Evolutionary conservation across 1,284 basidiomycete genomes (phyloP), one percentile per base, ranked within the genome.

Genomic region (Papiliotrema flavescens): DNA sequence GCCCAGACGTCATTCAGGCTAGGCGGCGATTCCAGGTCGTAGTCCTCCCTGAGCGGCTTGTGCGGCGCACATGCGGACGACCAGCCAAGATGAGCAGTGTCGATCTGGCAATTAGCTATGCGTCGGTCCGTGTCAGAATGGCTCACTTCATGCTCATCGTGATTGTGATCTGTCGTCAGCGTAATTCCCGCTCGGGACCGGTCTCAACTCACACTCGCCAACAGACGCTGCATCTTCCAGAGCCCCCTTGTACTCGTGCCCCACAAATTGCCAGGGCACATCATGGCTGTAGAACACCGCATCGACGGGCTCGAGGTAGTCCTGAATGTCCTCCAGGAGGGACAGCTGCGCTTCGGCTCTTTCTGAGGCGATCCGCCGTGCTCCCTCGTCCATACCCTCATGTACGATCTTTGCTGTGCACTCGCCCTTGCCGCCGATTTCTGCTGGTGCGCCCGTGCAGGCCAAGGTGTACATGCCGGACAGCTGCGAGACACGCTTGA

Each of bases 231-330:
- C 61, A 44, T 74, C 71, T 39, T 66, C 62, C 37, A 74, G 44
- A 0, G 66, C 61, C 9, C 57, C 46, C 60, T 62, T 71, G 51
- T 69, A 70, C 59, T 73, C 71, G 55, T 75, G 65, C 7, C 71
- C 73, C 7, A 71, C 67, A 59, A 76, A 73, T 49, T 76, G 73
- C 64, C 67, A 73, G 7, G 74, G 74, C 17, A 63, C 70, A 60
- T 76, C 74, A 57, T 74, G 69, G 45, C 61, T 64, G 49, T 66
- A 73, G 45, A 73, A 71, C 13, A 69, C 66, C 20, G 66, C 69
- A 22, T 67, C 56, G 34, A 73, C 57, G 36, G 63, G 61, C 34
- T 72, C 68, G 37, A 70, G 53, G 37, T 61, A 51, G n/a, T 53
- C 54, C 48, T 69, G 59, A 3, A 74, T 56, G 6, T 62, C 64